Evolutionary conservation across 1,284 basidiomycete genomes (phyloP).

Genomic region (Ceratobasidium sp.): DNA sequence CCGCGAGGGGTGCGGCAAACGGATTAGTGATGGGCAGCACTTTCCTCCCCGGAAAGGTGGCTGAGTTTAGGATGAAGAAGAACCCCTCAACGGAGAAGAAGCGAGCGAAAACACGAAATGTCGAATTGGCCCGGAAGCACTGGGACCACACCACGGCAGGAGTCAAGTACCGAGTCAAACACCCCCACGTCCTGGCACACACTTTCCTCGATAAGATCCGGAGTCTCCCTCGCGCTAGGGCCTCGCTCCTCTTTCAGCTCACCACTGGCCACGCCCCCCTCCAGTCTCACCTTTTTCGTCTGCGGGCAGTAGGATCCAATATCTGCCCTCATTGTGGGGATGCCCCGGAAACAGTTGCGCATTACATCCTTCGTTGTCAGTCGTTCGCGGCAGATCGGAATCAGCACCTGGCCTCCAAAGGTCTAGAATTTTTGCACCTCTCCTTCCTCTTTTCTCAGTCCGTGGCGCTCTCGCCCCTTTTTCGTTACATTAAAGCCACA

Average conservation of each 20-base stretch:
- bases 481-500: neutral
- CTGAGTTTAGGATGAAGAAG: no score
- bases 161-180: neutral
- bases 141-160: neutral
- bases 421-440: neutral
- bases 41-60: no score
- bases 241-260: conserved; percentile 6
- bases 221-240: neutral
- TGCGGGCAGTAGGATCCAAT: neutral
- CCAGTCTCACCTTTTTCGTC: neutral
- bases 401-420: neutral
- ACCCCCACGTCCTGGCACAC: neutral
- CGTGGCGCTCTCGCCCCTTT: neutral
- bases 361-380: neutral
- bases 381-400: neutral
- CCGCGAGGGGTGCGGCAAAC: no score
- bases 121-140: no score
- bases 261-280: conserved; percentile 5
- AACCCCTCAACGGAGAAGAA: no score
- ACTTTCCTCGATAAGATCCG: neutral
- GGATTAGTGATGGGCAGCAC: no score
- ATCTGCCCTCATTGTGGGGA: neutral
- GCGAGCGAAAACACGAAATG: no score
- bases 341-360: neutral
- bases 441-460: neutral